Evolutionary conservation across 225 moss, liverwort and hornwort genomes (phyloP), one percentile per base, ranked within the genome.

Genomic region (Thuidium tamariscinum): DNA sequence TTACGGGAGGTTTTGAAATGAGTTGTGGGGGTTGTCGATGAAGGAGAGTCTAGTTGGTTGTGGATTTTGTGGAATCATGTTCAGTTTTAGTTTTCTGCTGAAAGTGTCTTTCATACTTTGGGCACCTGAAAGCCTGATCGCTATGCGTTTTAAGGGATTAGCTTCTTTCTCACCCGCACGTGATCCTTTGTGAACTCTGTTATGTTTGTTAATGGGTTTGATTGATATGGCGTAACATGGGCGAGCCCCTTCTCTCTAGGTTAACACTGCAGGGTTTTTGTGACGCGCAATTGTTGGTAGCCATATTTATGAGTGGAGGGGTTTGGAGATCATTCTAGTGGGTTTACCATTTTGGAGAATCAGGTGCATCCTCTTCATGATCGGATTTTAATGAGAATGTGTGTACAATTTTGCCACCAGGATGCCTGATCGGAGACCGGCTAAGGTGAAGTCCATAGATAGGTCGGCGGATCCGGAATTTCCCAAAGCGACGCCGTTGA

Each of bases 351-450:
- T 13, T 42, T 8, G 14, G 68, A 66, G 44, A 61, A 61, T 61
- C 30, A 23, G 48, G 21, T 29, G 52, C 29, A 39, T 13, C 51
- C 32, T 22, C 18, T 80, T 29, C 77, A 39, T 64, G 61, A 65
- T 60, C 29, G 46, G 30, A n/a, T 77, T 66, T 20, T 80, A 19
- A 88, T 34, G 72, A 79, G 23, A 65, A 39, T 19, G 63, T 46
- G 11, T 48, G 39, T 22, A 8, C 77, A 65, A 54, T 74, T 68
- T 48, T 71, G n/a, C 71, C 63, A 63, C 74, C 88, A 94, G 94
- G 89, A 94, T 94, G 92, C 91, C 94, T 87, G 94, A 94, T 90
- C 92, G 92, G 85, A 93, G 82, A 80, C 91, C 93, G 77, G 90
- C 89, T 55, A 93, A 90, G 89, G 87, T 91, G 82, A 91, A 92